phyloP scores from a whole-genome alignment of 1,139 yeast genomes.

The Hansenula lynferdii region DNA sequence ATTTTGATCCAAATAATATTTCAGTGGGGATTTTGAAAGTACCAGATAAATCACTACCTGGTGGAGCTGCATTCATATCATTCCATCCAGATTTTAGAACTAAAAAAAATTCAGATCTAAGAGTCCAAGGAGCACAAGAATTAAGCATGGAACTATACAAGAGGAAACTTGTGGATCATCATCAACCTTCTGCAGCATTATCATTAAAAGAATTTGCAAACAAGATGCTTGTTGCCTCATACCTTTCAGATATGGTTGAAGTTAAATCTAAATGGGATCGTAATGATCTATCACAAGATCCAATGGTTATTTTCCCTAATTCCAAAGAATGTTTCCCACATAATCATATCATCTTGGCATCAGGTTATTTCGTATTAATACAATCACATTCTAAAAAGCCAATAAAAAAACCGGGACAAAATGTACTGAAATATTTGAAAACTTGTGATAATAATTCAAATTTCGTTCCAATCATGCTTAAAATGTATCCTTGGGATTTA shows the following conservation, averaged over 20 bases:
- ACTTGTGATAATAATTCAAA: neutral
- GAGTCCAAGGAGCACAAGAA: neutral
- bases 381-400: neutral
- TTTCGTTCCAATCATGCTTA: neutral
- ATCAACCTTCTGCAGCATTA: neutral
- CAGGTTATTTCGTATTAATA: neutral
- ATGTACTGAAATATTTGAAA: neutral
- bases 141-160: neutral
- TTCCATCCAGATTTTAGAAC: neutral
- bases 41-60: neutral
- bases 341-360: neutral
- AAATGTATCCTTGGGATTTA: slow-evolving; percentile 1
- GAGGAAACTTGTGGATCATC: neutral
- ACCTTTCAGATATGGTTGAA: slow-evolving; percentile 1
- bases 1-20: neutral
- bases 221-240: slow-evolving; percentile 1
- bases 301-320: neutral
- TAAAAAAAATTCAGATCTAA: neutral
- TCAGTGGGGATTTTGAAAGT: neutral
- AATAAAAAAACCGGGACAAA: neutral
- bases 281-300: neutral
- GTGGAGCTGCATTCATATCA: neutral
- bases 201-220: neutral
- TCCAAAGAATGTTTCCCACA: neutral
- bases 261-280: neutral